Base-by-base conservation (phyloP, 2,329 filamentous ascomycete species). In the Trichoderma koningiopsis region DNA sequence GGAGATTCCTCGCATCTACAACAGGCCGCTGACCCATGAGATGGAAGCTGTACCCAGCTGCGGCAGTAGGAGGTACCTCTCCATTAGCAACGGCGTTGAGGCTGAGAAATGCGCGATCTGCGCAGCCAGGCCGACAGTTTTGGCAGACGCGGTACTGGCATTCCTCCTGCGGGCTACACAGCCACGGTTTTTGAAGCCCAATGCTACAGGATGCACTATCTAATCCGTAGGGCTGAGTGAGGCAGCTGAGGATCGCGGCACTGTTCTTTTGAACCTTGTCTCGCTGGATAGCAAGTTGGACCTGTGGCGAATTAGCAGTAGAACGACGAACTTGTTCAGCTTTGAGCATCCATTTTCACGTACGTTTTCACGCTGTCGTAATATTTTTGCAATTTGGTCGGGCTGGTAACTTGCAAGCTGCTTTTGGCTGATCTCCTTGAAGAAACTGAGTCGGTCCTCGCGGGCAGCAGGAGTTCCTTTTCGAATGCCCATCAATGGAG, bases 31-130 rank as follows among this genome's bases (percentile, higher is more conserved):
- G 74, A 31, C 81, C 74, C 40, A 80, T 63, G 6, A 79, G 73
- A 61, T 85, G 81, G 70, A 89, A 89, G 16, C 86, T 84, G 72
- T 82, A 88, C 1, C 85, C 87, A 1, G 80, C 78, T 7, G 83
- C 84, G 5, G 82, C 84, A 5, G 82, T 83, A 5, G 85, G 80
- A 0, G 82, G 81, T 4, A 88, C 77, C 59, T 87, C 84, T 7
- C 81, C 85, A 27, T 83, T 76, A n/a, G 79, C 75, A 27, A 89
- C 78, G 4, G 81, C 83, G 70, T 86, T 76, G 22, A 89, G 77
- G 72, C 84, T 85, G 27, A 88, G 76, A 70, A 78, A 86, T 1
- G 82, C 75, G 33, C 86, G 83, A 16, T 83, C 79, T 27, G 77
- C 75, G 31, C 78, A 81, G 0, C 75, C 76, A 5, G 81, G 81